Percentiles rank a stretch among this genome's conserved stretches.
Evolutionary conservation across 116 monocot genomes (phyloP).

Genomic region (Cymodocea nodosa): DNA sequence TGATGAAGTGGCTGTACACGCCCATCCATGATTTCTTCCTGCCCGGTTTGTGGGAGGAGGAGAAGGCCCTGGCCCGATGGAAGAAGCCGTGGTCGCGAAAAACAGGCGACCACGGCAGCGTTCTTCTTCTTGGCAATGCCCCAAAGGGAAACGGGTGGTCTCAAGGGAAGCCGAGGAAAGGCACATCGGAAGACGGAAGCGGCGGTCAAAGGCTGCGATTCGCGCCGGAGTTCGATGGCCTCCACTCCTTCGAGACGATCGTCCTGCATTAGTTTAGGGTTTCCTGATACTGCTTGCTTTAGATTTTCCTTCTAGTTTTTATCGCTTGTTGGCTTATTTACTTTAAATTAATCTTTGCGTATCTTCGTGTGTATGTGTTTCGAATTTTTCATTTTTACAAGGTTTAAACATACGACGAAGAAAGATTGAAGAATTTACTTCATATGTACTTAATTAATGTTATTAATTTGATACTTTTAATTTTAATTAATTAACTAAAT

Average conservation of each 20-base stretch:
- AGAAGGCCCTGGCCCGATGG: background rate
- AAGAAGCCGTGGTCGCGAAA: background rate
- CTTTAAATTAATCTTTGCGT: too few species aligned
- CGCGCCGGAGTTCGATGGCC: constrained; percentile 25
- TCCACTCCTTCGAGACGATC: constrained; percentile 22
- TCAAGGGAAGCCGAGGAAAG: background rate
- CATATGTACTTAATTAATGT: too few species aligned
- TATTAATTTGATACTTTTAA: too few species aligned
- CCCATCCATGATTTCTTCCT: background rate
- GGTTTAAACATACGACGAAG: too few species aligned
- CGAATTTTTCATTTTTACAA: too few species aligned
- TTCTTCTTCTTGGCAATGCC: background rate
- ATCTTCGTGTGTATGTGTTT: too few species aligned
- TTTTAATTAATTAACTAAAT: too few species aligned
- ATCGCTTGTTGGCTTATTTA: too few species aligned
- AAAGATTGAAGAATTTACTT: too few species aligned
- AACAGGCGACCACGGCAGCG: too few species aligned
- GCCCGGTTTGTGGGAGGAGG: background rate
- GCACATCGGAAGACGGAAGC: background rate
- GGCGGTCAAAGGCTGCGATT: background rate
- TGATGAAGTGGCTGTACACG: background rate
- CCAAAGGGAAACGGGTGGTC: background rate
- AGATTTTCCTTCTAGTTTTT: too few species aligned
- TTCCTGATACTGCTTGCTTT: too few species aligned
- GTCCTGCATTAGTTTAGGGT: constrained; percentile 11